These are phyloP conservation scores for Kurtzmaniella natalensis DNA, from an alignment of 1,139 yeast genomes.

Conservation along the genomic window DNA sequence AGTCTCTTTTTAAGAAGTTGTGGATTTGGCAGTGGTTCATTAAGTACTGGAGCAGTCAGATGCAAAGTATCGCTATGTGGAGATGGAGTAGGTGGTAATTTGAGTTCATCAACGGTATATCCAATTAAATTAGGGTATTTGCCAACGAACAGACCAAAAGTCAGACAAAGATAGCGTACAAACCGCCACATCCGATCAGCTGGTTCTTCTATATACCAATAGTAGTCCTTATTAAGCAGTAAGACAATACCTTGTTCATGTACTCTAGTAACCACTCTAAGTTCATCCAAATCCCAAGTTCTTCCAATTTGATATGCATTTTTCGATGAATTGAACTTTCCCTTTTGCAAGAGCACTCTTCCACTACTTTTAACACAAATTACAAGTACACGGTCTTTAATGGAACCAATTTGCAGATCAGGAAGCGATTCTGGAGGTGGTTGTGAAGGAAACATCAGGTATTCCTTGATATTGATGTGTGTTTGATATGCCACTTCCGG, in stretches of 20 bases:
- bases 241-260: conserved; percentile 57
- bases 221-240: conserved; percentile 72
- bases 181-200: conserved; percentile 58
- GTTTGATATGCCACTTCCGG: conserved; percentile 34
- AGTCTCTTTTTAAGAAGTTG: conserved; percentile 23
- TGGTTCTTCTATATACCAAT: conserved; percentile 76
- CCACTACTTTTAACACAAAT: conserved; percentile 48
- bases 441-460: conserved; percentile 32
- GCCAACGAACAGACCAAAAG: conserved; percentile 65
- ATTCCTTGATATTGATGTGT: conserved; percentile 37
- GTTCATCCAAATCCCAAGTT: conserved; percentile 84
- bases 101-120: conserved; percentile 30
- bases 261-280: conserved; percentile 50
- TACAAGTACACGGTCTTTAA: conserved; percentile 38
- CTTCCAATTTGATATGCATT: conserved; percentile 83
- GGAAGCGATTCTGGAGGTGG: conserved; percentile 37
- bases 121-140: conserved; percentile 56
- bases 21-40: conserved; percentile 23
- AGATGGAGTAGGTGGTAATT: conserved; percentile 26
- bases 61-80: conserved; percentile 9
- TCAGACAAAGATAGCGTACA: conserved; percentile 55
- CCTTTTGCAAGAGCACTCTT: conserved; percentile 75
- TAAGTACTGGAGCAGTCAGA: conserved; percentile 10
- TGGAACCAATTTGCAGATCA: conserved; percentile 28
- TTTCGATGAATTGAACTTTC: conserved; percentile 70